Conservation (phyloP, 75 land plant genomes). For the Larix kaempferi region DNA sequence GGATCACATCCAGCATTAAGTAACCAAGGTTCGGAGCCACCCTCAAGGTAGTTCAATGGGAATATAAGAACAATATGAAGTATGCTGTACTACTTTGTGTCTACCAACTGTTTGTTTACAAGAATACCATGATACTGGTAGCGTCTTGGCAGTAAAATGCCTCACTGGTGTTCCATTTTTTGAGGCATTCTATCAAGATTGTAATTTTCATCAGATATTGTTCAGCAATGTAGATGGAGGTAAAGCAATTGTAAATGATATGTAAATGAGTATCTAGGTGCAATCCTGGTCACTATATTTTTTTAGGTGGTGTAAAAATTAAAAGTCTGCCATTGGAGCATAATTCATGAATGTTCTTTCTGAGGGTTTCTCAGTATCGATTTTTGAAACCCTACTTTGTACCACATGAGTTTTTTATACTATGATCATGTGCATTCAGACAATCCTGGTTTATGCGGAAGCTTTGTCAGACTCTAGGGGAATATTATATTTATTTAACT, state of each 20-base stretch:
- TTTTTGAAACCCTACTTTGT: conserved; percentile 1
- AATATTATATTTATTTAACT: not conserved
- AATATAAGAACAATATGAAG: not conserved
- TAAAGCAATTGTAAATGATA: not conserved
- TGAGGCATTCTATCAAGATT: conserved; percentile 1
- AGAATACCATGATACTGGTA: not conserved
- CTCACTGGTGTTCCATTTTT: not conserved
- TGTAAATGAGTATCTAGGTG: conserved; percentile 6
- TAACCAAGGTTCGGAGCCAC: conserved; percentile 9
- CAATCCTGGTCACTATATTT: not conserved
- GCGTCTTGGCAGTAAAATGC: not conserved
- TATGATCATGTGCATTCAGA: not conserved
- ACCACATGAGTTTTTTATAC: not conserved
- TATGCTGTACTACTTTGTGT: not conserved
- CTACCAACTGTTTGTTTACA: not conserved
- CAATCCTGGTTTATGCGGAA: not conserved
- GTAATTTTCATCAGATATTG: not conserved
- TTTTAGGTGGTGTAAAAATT: conserved; percentile 9
- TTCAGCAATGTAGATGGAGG: conserved; percentile 5
- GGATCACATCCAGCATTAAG: conserved; percentile 10
- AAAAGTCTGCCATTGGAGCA: not conserved
- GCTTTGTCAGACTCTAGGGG: not conserved
- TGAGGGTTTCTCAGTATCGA: not conserved
- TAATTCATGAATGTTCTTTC: conserved; percentile 2
- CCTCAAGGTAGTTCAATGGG: conserved; percentile 1